phyloP scores from a whole-genome alignment of 257 asterid genomes.

The Misopates orontium region DNA sequence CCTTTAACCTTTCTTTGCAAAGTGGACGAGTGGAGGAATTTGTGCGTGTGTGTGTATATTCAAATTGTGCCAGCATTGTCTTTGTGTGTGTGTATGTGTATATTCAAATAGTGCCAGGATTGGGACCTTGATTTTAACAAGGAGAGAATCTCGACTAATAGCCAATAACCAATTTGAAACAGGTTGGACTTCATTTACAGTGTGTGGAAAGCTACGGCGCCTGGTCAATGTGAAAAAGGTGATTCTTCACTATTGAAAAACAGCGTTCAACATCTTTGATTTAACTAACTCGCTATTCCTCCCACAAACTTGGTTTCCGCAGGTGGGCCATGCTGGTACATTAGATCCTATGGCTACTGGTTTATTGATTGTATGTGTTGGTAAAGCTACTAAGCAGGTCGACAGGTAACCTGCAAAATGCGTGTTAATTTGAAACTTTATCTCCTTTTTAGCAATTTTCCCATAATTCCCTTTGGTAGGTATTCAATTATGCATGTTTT shows the following conservation, averaged over 20 bases:
- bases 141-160: constrained; percentile 31
- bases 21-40: neutral
- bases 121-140: neutral
- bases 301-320: constrained; percentile 25
- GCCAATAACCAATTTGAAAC: constrained; percentile 32
- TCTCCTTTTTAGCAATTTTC: neutral
- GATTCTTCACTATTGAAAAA: constrained; percentile 17
- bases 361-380: constrained; percentile 86
- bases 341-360: constrained; percentile 99
- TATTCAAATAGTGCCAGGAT: neutral
- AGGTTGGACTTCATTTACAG: constrained; percentile 99
- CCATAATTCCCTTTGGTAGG: neutral
- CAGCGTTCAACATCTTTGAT: neutral
- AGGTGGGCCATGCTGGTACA: constrained; percentile 99
- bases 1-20: neutral
- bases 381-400: constrained; percentile 92
- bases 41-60: neutral
- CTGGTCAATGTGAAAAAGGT: constrained; percentile 92
- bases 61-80: too few species aligned
- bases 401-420: constrained; percentile 58
- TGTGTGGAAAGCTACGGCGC: constrained; percentile 95
- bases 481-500: neutral
- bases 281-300: constrained; percentile 21
- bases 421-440: neutral
- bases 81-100: too few species aligned